Evolutionary conservation across 768 basidiomycete genomes (phyloP).

Genomic region (Mycena crocata): DNA sequence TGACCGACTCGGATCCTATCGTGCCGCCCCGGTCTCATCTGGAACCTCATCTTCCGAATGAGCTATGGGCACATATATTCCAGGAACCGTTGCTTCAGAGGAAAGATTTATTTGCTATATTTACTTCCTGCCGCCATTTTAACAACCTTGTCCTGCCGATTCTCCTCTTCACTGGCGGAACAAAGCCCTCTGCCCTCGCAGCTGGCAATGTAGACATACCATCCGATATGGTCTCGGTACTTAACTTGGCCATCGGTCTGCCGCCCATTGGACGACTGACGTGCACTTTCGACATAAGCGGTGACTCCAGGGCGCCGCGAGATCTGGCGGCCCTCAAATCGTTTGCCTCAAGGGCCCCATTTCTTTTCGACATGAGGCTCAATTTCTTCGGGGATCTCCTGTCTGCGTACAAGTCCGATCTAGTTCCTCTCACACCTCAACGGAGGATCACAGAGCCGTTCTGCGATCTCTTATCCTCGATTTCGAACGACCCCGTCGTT

Average conservation of each 20-base stretch:
- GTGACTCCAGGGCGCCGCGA: slow-evolving; percentile 14
- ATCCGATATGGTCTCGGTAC: slow-evolving; percentile 8
- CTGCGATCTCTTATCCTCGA: slow-evolving; percentile 28
- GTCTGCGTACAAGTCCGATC: slow-evolving; percentile 26
- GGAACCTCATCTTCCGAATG: slow-evolving; percentile 10
- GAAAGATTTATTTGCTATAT: slow-evolving; percentile 18
- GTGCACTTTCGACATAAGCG: slow-evolving; percentile 22
- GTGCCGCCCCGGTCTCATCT: not conserved
- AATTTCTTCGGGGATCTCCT: slow-evolving; percentile 28
- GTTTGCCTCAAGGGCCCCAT: not conserved
- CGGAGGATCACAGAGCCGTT: slow-evolving; percentile 23
- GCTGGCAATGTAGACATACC: slow-evolving; percentile 7
- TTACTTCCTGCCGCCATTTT: slow-evolving; percentile 23
- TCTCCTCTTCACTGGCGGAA: slow-evolving; percentile 5
- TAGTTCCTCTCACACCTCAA: slow-evolving; percentile 22
- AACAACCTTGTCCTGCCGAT: slow-evolving; percentile 23
- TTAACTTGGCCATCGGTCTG: slow-evolving; percentile 16
- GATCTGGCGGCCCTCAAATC: slow-evolving; percentile 11
- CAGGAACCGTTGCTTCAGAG: not conserved
- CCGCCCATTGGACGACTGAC: slow-evolving; percentile 10
- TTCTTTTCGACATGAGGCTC: slow-evolving; percentile 13
- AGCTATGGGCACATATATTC: slow-evolving; percentile 29
- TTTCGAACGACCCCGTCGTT: slow-evolving; percentile 27
- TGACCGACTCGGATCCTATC: not conserved
- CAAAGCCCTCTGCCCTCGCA: not conserved